Percentiles rank a stretch among this genome's conserved stretches.
These are phyloP conservation scores for Raddia distichophylla DNA, from an alignment of 176 grass and related monocot genomes.

Conservation along the genomic window DNA sequence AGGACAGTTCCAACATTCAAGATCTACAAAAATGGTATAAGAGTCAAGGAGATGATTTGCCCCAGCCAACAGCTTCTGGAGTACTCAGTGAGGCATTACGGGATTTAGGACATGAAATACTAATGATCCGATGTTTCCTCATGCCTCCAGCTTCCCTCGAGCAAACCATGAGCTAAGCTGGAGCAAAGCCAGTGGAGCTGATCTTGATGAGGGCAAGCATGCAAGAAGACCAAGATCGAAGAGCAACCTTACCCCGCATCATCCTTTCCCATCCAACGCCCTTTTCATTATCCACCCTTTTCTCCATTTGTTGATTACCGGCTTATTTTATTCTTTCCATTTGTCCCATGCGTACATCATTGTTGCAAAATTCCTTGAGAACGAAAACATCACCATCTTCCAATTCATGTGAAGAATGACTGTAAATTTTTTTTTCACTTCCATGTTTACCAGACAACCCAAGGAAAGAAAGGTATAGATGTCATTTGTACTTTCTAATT, in stretches of 20 bases:
- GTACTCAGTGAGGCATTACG: constrained; percentile 86
- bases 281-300: neutral
- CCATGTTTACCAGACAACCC: constrained; percentile 51
- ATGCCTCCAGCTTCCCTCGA: constrained; percentile 34
- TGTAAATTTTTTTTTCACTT: constrained; percentile 63
- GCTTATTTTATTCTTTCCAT: constrained; percentile 56
- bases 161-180: constrained; percentile 31
- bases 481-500: constrained; percentile 49
- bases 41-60: constrained; percentile 95
- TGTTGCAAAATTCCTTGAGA: constrained; percentile 46
- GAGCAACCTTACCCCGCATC: constrained; percentile 11
- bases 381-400: constrained; percentile 37
- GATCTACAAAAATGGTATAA: constrained; percentile 86
- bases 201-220: constrained; percentile 39
- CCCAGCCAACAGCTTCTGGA: constrained; percentile 86
- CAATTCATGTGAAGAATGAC: constrained; percentile 48
- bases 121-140: constrained; percentile 26
- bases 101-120: constrained; percentile 59
- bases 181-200: constrained; percentile 30
- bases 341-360: constrained; percentile 37
- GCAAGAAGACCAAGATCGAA: constrained; percentile 39
- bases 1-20: constrained; percentile 88
- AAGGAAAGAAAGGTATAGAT: constrained; percentile 69
- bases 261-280: constrained; percentile 19
- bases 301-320: constrained; percentile 54